Evolutionary conservation across 352 stramenopile species (phyloP).

Genomic region (Plasmopara viticola): DNA sequence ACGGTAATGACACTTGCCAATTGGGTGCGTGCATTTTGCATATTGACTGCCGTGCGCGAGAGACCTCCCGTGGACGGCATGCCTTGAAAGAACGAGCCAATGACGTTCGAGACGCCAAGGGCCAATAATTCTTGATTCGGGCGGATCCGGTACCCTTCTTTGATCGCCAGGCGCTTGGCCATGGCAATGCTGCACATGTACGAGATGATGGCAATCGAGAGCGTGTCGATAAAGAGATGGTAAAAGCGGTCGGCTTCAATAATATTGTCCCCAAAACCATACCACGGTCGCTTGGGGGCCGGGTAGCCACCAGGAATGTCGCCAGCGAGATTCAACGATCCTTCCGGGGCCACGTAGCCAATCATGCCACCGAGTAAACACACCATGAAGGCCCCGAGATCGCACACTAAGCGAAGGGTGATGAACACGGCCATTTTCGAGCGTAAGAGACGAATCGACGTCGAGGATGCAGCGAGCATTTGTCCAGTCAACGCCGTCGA

Average conservation of each 20-base stretch:
- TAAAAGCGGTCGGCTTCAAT: slow-evolving; percentile 50
- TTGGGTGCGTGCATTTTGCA: slow-evolving; percentile 81
- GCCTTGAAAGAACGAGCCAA: slow-evolving; percentile 81
- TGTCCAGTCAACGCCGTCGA: slow-evolving; percentile 44
- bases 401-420: slow-evolving; percentile 38
- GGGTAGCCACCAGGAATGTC: slow-evolving; percentile 69
- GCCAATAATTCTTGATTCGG: slow-evolving; percentile 88
- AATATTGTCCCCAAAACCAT: slow-evolving; percentile 33
- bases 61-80: slow-evolving; percentile 90
- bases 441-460: slow-evolving; percentile 21
- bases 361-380: slow-evolving; percentile 66
- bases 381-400: slow-evolving; percentile 71
- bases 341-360: slow-evolving; percentile 51
- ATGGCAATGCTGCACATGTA: slow-evolving; percentile 92
- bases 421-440: slow-evolving; percentile 33
- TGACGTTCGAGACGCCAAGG: slow-evolving; percentile 87
- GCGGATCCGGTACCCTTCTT: slow-evolving; percentile 75
- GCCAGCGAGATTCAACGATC: slow-evolving; percentile 68
- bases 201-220: slow-evolving; percentile 84
- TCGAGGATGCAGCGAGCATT: slow-evolving; percentile 25
- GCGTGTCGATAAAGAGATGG: slow-evolving; percentile 58
- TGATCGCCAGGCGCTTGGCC: slow-evolving; percentile 76
- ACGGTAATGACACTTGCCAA: slow-evolving; percentile 87
- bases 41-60: slow-evolving; percentile 88
- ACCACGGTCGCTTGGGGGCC: slow-evolving; percentile 37